Conservation (phyloP, 176 grass and related monocot species). For the Oryza meyeriana region DNA sequence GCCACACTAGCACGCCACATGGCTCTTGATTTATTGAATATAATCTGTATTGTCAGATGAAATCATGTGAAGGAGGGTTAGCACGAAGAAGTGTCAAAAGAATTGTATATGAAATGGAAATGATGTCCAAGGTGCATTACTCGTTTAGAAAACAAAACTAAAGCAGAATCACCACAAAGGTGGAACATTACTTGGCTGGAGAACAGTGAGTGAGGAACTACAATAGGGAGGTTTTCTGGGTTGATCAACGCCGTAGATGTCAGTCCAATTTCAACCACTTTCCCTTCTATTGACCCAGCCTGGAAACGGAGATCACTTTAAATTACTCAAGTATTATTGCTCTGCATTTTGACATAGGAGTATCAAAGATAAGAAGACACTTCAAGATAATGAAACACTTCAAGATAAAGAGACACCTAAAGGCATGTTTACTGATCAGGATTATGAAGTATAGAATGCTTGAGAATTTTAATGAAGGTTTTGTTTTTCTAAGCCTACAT, state of each 20-base stretch:
- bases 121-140: neutral
- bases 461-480: neutral
- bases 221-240: conserved; percentile 62
- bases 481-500: neutral
- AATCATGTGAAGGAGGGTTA: neutral
- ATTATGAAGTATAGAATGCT: neutral
- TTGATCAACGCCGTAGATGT: conserved; percentile 59
- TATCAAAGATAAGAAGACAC: neutral
- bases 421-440: neutral
- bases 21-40: conserved; percentile 71
- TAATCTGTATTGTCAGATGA: conserved; percentile 40
- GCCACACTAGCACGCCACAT: conserved; percentile 46
- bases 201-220: conserved; percentile 73
- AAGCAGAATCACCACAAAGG: neutral
- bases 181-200: conserved; percentile 54
- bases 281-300: conserved; percentile 79
- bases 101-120: neutral
- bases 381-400: neutral
- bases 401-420: neutral
- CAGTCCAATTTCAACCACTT: conserved; percentile 71
- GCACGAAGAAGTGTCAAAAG: neutral
- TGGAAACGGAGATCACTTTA: conserved; percentile 31
- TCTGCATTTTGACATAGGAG: neutral
- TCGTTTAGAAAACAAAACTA: neutral
- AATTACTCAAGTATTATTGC: neutral